A percentile compares a stretch with the other conserved stretches of the same genome.
Conservation (phyloP, 163 green algal species). For the Botryococcus braunii region DNA sequence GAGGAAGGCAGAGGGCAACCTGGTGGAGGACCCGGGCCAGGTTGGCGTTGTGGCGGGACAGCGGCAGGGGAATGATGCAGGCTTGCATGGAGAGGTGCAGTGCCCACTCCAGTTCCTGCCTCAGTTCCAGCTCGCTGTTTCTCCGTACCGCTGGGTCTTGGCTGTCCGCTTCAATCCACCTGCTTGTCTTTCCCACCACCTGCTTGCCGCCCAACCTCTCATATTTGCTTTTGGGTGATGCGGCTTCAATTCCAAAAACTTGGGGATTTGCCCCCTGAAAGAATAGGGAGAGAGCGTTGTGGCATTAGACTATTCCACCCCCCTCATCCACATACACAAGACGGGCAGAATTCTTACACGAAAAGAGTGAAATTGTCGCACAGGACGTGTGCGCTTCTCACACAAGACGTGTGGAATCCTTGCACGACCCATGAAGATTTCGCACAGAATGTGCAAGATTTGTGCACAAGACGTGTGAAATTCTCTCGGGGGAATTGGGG, state of each 20-base stretch:
- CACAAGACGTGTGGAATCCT: no score
- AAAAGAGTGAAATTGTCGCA: background rate
- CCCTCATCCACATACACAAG: background rate
- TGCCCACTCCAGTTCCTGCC: constrained; percentile 84
- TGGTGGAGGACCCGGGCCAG: constrained; percentile 62
- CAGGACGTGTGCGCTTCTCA: no score
- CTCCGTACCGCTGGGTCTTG: constrained; percentile 20
- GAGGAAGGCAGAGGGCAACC: constrained; percentile 11
- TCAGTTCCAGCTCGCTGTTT: constrained; percentile 50
- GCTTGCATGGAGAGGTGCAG: constrained; percentile 81
- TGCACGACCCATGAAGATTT: no score
- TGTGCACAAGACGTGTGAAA: no score
- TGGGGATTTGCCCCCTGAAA: background rate
- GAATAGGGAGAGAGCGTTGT: no score
- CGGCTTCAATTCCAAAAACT: background rate
- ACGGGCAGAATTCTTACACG: background rate
- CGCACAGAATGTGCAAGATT: no score
- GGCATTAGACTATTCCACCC: background rate
- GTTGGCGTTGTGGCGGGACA: constrained; percentile 30
- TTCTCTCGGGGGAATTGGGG: no score
- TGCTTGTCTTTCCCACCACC: constrained; percentile 70
- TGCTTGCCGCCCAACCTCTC: constrained; percentile 17
- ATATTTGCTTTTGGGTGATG: background rate
- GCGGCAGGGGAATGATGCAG: constrained; percentile 32
- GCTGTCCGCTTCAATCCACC: constrained; percentile 77